Conservation (phyloP, 1,284 basidiomycete species). For the Ganoderma sinense region DNA sequence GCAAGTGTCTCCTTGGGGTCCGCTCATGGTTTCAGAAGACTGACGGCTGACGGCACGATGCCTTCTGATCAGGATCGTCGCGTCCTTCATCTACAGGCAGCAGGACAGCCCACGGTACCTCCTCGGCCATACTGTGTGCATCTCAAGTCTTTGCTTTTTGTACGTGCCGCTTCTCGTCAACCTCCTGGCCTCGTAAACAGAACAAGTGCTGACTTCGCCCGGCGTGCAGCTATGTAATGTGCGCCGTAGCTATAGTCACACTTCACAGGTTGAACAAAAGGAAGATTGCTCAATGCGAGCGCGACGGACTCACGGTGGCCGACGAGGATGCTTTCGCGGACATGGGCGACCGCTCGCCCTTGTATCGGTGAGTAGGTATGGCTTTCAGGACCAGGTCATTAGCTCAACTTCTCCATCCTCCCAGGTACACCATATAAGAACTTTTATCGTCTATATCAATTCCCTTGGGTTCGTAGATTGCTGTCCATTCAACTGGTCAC, state of each 20-base stretch:
- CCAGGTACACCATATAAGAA: too few species aligned
- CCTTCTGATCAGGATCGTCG: conserved; percentile 14
- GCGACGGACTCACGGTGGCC: conserved; percentile 15
- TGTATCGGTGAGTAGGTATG: conserved; percentile 19
- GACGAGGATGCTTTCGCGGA: conserved; percentile 15
- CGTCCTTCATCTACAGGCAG: conserved; percentile 30
- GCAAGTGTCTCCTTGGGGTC: background rate
- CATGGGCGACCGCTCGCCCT: conserved; percentile 24
- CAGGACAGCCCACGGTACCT: conserved; percentile 27
- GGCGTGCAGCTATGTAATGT: conserved; percentile 12
- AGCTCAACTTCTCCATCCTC: too few species aligned
- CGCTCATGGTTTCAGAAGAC: background rate
- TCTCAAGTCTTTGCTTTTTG: conserved; percentile 20
- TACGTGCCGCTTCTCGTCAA: background rate
- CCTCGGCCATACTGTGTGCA: conserved; percentile 22
- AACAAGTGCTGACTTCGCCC: background rate
- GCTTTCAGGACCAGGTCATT: too few species aligned
- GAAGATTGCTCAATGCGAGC: conserved; percentile 20
- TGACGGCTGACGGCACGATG: background rate
- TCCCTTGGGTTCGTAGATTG: too few species aligned
- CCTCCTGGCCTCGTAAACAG: too few species aligned
- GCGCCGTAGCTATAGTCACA: conserved; percentile 16
- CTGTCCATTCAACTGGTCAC: too few species aligned
- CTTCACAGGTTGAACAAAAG: conserved; percentile 18
- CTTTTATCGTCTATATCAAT: too few species aligned